Base-by-base conservation (phyloP, 208 protist species). In the Herpetomonas muscarum region DNA sequence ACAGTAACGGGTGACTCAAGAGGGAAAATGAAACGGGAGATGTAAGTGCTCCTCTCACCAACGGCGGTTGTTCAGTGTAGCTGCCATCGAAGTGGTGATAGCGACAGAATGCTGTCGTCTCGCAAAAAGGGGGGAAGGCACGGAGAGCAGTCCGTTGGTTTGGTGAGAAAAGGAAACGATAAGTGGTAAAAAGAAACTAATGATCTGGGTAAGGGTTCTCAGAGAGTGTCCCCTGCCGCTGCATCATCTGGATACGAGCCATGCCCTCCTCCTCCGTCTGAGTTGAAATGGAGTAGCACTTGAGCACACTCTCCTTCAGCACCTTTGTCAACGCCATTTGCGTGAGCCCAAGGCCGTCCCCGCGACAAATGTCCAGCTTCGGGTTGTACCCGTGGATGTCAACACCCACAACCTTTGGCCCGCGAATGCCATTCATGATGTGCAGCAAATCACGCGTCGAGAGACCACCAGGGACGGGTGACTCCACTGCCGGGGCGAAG, bases 191-290 rank as follows among this genome's bases (percentile, higher is more conserved):
- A 52, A 19, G 17, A 22, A 9, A 10, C 37, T 71, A 86, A 30
- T 87, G 74, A 60, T 93, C 81, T 3, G 86, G 81, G 54, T 93
- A 93, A 3, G 86, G 82, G 56, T 93, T 88, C 25, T 86, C 72
- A 10, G 86, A 86, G 19, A 93, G 61, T 5, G 79, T 84, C 45
- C 86, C 86, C 45, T 93, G 76, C 19, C 80, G 81, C 49, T 93
- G 86, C 75, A 93, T 74, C 74, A 93, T 79, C 56, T 88, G 66
- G 29, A 93, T 71, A 15, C 82, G 56, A 7, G 64, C 70, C 45
- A 90, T 71, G n/a, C 86, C 86, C 55, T 93, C 86, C 55, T 90
- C 80, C 42, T 82, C 76, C 32, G 86, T 93, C 39, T 81, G 67
- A 12, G 82, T 87, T 2, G 86, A 89, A 34, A 93, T 93, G 21